A percentile compares a stretch with the other conserved stretches of the same genome.
Conservation (phyloP, 352 stramenopile genomes). For the Thalassiosira mediterranea region DNA sequence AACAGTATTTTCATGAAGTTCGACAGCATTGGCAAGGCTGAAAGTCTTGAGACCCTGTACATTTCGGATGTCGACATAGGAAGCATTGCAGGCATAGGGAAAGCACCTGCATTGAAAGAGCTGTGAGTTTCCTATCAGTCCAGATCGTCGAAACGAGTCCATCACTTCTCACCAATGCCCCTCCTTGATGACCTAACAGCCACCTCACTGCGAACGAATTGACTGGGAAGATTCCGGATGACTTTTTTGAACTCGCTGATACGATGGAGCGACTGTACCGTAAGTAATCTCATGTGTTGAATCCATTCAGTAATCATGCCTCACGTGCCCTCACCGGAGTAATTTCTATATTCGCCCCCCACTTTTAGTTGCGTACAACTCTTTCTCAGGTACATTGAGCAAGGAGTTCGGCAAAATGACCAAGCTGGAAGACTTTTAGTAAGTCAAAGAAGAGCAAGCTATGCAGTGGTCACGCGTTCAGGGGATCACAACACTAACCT, state of each 20-base stretch:
- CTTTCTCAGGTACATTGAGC: conserved; percentile 64
- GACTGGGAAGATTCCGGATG: conserved; percentile 44
- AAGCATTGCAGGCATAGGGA: conserved; percentile 49
- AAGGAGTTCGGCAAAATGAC: conserved; percentile 62
- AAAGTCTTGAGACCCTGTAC: conserved; percentile 60
- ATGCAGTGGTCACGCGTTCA: neutral
- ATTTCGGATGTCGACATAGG: conserved; percentile 66
- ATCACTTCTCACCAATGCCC: no score
- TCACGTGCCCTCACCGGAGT: no score
- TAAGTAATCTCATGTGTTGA: conserved; percentile 15
- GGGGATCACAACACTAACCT: neutral
- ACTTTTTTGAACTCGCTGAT: conserved; percentile 58
- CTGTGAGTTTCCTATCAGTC: conserved; percentile 40
- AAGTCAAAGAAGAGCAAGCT: neutral
- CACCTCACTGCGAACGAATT: conserved; percentile 60
- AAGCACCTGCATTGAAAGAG: conserved; percentile 49
- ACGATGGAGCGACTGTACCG: conserved; percentile 58
- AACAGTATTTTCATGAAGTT: conserved; percentile 59
- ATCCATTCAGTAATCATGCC: no score
- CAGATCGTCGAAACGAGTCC: no score
- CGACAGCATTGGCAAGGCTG: conserved; percentile 51
- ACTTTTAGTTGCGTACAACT: conserved; percentile 68
- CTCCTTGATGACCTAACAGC: conserved; percentile 9
- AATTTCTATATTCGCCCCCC: no score
- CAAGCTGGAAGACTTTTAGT: conserved; percentile 62